A percentile compares a stretch with the other conserved stretches of the same genome.
phyloP scores from a whole-genome alignment of 441 rosid species.

The Croton setiger region DNA sequence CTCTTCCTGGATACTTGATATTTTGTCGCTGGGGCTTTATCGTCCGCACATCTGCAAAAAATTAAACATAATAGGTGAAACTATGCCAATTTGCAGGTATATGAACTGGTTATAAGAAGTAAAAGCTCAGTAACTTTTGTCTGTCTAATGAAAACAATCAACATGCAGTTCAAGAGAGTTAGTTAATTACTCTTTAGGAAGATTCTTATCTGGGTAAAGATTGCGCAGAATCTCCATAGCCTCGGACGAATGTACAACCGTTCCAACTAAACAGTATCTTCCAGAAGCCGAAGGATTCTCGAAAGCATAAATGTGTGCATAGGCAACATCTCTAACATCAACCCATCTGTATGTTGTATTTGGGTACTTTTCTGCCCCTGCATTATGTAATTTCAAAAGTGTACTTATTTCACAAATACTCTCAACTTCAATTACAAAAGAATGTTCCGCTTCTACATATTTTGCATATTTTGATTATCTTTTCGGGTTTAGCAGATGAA shows the following conservation, averaged over 20 bases:
- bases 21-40: slow-evolving; percentile 24
- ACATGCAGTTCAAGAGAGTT: neutral
- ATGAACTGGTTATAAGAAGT: neutral
- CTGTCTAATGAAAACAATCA: neutral
- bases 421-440: neutral
- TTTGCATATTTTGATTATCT: too few relatives aligned
- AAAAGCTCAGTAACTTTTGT: neutral
- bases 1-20: slow-evolving; percentile 47
- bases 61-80: neutral
- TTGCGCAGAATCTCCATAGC: slow-evolving; percentile 21
- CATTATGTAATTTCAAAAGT: neutral
- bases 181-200: slow-evolving; percentile 28
- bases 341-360: slow-evolving; percentile 10
- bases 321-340: slow-evolving; percentile 28
- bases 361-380: slow-evolving; percentile 20
- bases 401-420: neutral
- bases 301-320: slow-evolving; percentile 31
- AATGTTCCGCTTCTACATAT: too few relatives aligned
- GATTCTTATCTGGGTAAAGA: slow-evolving; percentile 21
- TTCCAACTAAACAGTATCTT: slow-evolving; percentile 32
- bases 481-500: neutral
- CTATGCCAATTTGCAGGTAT: neutral
- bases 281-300: slow-evolving; percentile 34
- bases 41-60: slow-evolving; percentile 45
- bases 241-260: slow-evolving; percentile 19